Conservation (phyloP, 2,329 filamentous ascomycete species). For the Penicillium sp. region DNA sequence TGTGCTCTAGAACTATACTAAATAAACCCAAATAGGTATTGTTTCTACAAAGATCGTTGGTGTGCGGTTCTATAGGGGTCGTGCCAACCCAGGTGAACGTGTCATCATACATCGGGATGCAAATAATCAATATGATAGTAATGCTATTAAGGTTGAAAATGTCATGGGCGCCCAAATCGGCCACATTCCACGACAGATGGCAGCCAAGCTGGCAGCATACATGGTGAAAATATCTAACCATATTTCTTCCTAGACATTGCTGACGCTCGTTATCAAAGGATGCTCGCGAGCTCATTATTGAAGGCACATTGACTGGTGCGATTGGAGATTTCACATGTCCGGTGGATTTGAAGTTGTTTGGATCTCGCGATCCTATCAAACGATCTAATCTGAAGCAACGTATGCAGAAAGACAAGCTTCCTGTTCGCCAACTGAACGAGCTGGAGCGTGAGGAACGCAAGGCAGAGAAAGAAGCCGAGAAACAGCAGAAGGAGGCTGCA, state of each 20-base stretch:
- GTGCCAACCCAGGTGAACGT: conserved; percentile 61
- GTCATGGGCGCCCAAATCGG: conserved; percentile 74
- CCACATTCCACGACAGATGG: conserved; percentile 67
- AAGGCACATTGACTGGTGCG: conserved; percentile 66
- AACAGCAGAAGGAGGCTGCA: conserved; percentile 43
- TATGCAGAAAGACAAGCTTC: conserved; percentile 64
- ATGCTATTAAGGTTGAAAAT: conserved; percentile 77
- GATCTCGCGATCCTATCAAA: conserved; percentile 56
- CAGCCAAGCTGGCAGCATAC: conserved; percentile 69
- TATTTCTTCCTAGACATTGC: neutral
- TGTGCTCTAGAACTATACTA: neutral
- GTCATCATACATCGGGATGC: conserved; percentile 66
- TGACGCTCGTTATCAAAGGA: conserved; percentile 43
- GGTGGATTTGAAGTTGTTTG: conserved; percentile 66
- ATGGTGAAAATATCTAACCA: conserved; percentile 50
- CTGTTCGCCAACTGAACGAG: conserved; percentile 54
- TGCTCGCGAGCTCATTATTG: conserved; percentile 58
- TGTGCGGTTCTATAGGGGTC: conserved; percentile 61
- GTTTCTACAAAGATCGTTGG: conserved; percentile 59
- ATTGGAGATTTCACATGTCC: conserved; percentile 72
- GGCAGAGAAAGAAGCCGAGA: conserved; percentile 52
- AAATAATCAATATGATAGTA: conserved; percentile 66
- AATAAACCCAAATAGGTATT: conserved; percentile 25
- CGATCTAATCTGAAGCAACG: conserved; percentile 57
- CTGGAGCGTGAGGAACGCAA: conserved; percentile 50